Conservation (phyloP, 108 stramenopile species). For the Nannochloropsis granulata region DNA sequence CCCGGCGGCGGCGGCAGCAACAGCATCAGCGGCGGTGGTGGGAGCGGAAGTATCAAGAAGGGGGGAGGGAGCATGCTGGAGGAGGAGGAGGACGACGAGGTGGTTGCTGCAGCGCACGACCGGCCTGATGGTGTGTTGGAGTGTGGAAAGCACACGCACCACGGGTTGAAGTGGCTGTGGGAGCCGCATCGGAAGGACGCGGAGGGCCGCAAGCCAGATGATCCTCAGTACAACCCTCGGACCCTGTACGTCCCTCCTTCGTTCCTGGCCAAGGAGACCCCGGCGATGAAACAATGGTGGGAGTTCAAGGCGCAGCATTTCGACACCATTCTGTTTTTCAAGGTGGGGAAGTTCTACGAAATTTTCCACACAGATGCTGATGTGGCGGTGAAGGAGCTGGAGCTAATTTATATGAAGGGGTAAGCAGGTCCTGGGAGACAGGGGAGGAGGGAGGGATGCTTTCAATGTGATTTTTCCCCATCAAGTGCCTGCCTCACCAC, state of each 20-base stretch:
- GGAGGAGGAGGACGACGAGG: not conserved
- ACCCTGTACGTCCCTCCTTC: slow-evolving; percentile 53
- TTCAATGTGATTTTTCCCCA: too few relatives aligned
- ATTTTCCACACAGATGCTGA: slow-evolving; percentile 91
- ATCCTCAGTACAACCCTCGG: slow-evolving; percentile 69
- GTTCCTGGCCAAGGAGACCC: slow-evolving; percentile 39
- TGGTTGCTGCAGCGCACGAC: not conserved
- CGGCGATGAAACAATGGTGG: slow-evolving; percentile 94
- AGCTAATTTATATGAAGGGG: slow-evolving; percentile 92
- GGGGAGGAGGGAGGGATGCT: not conserved
- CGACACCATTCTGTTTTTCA: slow-evolving; percentile 92
- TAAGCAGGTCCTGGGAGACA: not conserved
- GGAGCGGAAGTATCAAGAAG: not conserved
- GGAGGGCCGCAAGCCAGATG: slow-evolving; percentile 35
- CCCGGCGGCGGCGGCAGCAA: not conserved
- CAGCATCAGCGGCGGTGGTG: not conserved
- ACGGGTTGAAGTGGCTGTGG: slow-evolving; percentile 13
- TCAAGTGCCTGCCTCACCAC: too few relatives aligned
- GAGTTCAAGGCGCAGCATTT: slow-evolving; percentile 81
- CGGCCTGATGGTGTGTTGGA: slow-evolving; percentile 14
- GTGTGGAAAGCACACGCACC: slow-evolving; percentile 12
- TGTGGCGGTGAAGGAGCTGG: slow-evolving; percentile 66
- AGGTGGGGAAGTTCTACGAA: slow-evolving; percentile 97
- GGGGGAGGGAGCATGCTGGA: not conserved
- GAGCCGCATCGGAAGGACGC: slow-evolving; percentile 43